phyloP scores from a whole-genome alignment of 768 basidiomycete genomes.

The Psilocybe azurescens region DNA sequence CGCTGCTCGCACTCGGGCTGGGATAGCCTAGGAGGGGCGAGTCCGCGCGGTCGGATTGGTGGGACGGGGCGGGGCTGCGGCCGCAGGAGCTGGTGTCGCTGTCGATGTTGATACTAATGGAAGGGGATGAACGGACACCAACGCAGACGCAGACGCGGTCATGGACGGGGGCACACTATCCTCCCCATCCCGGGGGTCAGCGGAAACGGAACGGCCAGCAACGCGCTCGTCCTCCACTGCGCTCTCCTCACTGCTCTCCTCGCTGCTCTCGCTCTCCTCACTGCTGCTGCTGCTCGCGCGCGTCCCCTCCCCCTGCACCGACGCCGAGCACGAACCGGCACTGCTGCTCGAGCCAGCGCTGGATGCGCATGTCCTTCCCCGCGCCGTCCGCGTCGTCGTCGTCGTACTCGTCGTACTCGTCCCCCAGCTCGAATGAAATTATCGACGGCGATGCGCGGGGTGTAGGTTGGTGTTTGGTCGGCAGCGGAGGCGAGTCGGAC shows the following conservation, averaged over 20 bases:
- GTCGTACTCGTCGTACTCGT: neutral
- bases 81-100: neutral
- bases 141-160: neutral
- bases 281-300: neutral
- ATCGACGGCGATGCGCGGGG: neutral
- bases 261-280: neutral
- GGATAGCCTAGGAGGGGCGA: conserved; percentile 11
- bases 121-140: neutral
- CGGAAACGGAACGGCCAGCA: no score
- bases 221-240: neutral
- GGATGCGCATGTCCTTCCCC: conserved; percentile 4
- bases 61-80: neutral
- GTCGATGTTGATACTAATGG: neutral
- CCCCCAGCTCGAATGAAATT: neutral
- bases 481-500: no score
- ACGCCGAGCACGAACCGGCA: conserved; percentile 8
- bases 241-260: neutral
- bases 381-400: neutral
- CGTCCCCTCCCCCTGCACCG: neutral
- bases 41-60: conserved; percentile 10
- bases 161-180: neutral
- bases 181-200: no score
- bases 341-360: conserved; percentile 17
- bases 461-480: neutral
- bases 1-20: neutral